phyloP scores from a whole-genome alignment of 768 basidiomycete species.

The Lactifluus subvellereus region DNA sequence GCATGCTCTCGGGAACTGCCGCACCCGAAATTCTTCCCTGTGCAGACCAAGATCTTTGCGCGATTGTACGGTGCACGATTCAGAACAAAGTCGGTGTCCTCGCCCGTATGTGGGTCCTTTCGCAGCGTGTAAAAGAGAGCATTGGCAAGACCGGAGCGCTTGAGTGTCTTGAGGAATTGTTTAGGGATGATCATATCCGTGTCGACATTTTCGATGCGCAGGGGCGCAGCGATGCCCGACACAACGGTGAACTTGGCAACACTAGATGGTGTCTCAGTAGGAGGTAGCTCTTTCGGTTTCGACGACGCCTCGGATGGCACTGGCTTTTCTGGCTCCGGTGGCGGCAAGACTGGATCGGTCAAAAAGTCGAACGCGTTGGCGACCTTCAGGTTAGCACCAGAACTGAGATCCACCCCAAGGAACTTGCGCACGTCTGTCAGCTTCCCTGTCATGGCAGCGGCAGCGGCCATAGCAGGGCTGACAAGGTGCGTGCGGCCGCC shows the following conservation, averaged over 20 bases:
- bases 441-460: constrained; percentile 54
- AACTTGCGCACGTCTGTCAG: constrained; percentile 55
- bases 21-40: constrained; percentile 58
- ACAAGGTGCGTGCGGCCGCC: constrained; percentile 60
- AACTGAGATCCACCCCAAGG: constrained; percentile 32
- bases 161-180: constrained; percentile 61
- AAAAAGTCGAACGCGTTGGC: constrained; percentile 71
- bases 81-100: constrained; percentile 54
- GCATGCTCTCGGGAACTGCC: constrained; percentile 61
- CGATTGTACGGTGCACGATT: constrained; percentile 52
- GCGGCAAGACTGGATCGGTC: constrained; percentile 48
- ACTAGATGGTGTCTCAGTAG: constrained; percentile 29
- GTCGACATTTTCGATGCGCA: constrained; percentile 52
- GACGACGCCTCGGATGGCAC: constrained; percentile 25
- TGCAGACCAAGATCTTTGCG: constrained; percentile 50
- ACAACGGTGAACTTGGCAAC: constrained; percentile 43
- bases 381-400: constrained; percentile 54
- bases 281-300: constrained; percentile 26
- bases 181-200: constrained; percentile 67
- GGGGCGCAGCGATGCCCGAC: constrained; percentile 48
- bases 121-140: constrained; percentile 53
- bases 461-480: constrained; percentile 64
- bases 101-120: constrained; percentile 44
- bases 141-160: constrained; percentile 55
- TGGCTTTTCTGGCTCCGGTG: constrained; percentile 33